Percentiles rank a stretch among this genome's conserved stretches.
These are phyloP conservation scores for Ulota crispa DNA, from an alignment of 225 moss, liverwort and hornwort species.

Conservation along the genomic window DNA sequence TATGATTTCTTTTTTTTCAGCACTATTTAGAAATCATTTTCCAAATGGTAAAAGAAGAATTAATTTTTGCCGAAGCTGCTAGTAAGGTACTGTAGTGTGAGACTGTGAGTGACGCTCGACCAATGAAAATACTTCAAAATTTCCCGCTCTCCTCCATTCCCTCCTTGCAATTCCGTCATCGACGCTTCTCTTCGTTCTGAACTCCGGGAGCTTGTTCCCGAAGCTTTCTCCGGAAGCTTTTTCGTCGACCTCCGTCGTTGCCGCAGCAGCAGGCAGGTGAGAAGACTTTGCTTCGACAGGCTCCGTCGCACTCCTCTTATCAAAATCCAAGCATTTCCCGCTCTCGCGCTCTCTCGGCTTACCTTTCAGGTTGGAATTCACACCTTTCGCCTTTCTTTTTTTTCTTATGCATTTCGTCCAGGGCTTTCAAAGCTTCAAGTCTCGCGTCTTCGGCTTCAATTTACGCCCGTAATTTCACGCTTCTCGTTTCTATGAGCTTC, in stretches of 20 bases:
- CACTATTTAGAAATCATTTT: too few relatives aligned
- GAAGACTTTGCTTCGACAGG: too few relatives aligned
- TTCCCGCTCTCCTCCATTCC: too few relatives aligned
- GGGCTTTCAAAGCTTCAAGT: background rate
- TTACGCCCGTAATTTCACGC: background rate
- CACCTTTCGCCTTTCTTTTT: background rate
- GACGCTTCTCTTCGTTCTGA: background rate
- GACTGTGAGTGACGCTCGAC: too few relatives aligned
- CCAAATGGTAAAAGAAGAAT: too few relatives aligned
- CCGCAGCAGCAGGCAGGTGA: background rate
- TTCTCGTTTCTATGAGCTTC: background rate
- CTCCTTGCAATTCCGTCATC: background rate
- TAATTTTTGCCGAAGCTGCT: too few relatives aligned
- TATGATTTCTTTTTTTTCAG: too few relatives aligned
- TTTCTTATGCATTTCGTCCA: background rate
- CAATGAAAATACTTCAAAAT: too few relatives aligned
- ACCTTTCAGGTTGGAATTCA: conserved; percentile 10
- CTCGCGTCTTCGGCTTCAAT: background rate
- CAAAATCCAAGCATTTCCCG: background rate
- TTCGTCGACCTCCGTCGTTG: background rate
- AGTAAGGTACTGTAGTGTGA: too few relatives aligned
- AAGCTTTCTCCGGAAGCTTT: background rate
- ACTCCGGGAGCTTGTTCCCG: background rate
- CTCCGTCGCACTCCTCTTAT: background rate
- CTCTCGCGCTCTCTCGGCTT: background rate